Conservation (phyloP, 305 asterid species). For the Fraxinus sp. region DNA sequence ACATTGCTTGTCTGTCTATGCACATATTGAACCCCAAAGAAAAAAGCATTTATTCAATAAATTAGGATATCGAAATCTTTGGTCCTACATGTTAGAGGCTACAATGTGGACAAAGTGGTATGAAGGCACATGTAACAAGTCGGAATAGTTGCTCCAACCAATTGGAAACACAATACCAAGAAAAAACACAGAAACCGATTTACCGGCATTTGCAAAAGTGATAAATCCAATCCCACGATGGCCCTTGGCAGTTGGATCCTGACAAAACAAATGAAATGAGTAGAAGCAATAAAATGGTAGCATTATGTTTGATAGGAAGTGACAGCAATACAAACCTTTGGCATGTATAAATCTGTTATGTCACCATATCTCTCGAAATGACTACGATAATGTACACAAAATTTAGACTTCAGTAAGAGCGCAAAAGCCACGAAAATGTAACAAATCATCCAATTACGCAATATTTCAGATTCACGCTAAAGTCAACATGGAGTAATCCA, state of each 20-base stretch:
- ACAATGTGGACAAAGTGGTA: neutral
- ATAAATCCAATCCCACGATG: slow-evolving; percentile 98
- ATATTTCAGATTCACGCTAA: neutral
- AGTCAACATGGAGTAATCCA: neutral
- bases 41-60: neutral
- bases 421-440: neutral
- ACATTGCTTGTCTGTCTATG: neutral
- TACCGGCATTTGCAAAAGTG: slow-evolving; percentile 85
- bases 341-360: slow-evolving; percentile 91
- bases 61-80: neutral
- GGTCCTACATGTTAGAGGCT: neutral
- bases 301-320: neutral
- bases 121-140: neutral
- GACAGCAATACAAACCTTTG: slow-evolving; percentile 60
- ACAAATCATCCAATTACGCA: neutral
- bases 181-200: slow-evolving; percentile 9
- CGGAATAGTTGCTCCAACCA: slow-evolving; percentile 8
- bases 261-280: slow-evolving; percentile 24
- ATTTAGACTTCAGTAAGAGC: slow-evolving; percentile 18
- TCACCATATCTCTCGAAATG: slow-evolving; percentile 90
- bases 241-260: slow-evolving; percentile 90
- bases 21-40: neutral
- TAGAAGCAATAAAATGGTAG: neutral
- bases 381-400: slow-evolving; percentile 33
- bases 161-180: slow-evolving; percentile 3